Evolutionary conservation across 2,329 filamentous ascomycete species (phyloP), one percentile per base, ranked within the genome.

Genomic region (Diaporthe citriasiana): DNA sequence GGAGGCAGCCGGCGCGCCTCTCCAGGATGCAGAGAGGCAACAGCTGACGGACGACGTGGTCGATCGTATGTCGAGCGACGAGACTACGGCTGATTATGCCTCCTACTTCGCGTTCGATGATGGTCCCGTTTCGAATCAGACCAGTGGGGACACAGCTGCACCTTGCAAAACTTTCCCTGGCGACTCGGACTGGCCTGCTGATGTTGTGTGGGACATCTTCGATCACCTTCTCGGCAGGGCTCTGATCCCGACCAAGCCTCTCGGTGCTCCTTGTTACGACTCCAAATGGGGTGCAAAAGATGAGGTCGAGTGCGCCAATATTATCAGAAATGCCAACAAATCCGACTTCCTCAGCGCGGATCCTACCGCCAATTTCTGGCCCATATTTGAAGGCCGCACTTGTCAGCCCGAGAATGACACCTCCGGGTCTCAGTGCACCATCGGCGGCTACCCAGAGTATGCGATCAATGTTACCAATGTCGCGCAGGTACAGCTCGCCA

Each of bases 121-220:
- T 40, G 57, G 25, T n/a, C 9, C 17, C 27, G 9, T 40, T 2
- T 35, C 69, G 6, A 35, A 17, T 9, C 27, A n/a, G 6, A 47
- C 17, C 25, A 33, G n/a, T 5, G 45, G 22, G 13, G 5, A 17
- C 17, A 6, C 30, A 42, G 19, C 19, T 51, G n/a, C 42, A 7
- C 1, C 57, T 15, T 78, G 79, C 76, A 79, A 77, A 68, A 59
- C 75, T 12, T 73, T 77, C 33, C 89, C 89, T 0, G 85, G 85
- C n/a, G 87, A 91, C 72, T n/a, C 76, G 0, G 86, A 84, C 78
- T 92, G 90, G 89, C 90, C 90, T 0, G 80, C 81, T 0, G 33
- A 76, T 1, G 57, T 76, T 1, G 79, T 80, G 8, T 92, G 90
- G 90, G 76, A 81, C 10, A 70, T 77, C 0, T 84, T 92, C 69